phyloP scores from a whole-genome alignment of 345 rosid genomes.

The Litchi chinensis region DNA sequence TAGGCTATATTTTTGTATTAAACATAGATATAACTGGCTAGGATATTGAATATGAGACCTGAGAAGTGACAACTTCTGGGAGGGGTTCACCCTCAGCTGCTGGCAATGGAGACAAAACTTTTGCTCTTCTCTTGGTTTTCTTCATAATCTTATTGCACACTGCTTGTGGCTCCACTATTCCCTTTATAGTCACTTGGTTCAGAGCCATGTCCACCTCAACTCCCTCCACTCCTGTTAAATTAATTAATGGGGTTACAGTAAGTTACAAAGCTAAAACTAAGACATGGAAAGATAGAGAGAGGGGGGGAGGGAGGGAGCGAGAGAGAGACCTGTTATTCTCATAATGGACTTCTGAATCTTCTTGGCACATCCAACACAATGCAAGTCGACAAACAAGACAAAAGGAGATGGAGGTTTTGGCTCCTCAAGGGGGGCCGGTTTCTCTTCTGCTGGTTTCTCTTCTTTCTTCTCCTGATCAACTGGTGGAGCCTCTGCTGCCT shows the following conservation, averaged over 20 bases:
- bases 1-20: not conserved
- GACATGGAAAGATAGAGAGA: not conserved
- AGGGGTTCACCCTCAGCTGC: slow-evolving; percentile 71
- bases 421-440: slow-evolving; percentile 42
- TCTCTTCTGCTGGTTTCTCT: slow-evolving; percentile 35
- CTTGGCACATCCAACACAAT: slow-evolving; percentile 93
- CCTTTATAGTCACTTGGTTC: slow-evolving; percentile 81
- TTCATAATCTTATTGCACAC: slow-evolving; percentile 73
- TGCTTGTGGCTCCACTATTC: slow-evolving; percentile 79
- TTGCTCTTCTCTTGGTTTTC: slow-evolving; percentile 76
- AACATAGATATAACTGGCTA: not conserved
- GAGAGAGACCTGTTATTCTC: slow-evolving; percentile 66
- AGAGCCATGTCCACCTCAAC: slow-evolving; percentile 65
- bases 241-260: not conserved
- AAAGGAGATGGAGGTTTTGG: slow-evolving; percentile 67
- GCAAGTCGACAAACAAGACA: slow-evolving; percentile 76
- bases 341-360: slow-evolving; percentile 79
- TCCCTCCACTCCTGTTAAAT: slow-evolving; percentile 75
- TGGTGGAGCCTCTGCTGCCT: slow-evolving; percentile 42
- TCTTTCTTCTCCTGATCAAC: slow-evolving; percentile 39
- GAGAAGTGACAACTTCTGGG: slow-evolving; percentile 66
- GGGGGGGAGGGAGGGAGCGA: not conserved
- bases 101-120: slow-evolving; percentile 78
- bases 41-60: slow-evolving; percentile 35
- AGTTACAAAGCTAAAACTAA: too few relatives aligned